Evolutionary conservation across 495 filamentous ascomycete species (phyloP).

Genomic region (Penicillium daleae): DNA sequence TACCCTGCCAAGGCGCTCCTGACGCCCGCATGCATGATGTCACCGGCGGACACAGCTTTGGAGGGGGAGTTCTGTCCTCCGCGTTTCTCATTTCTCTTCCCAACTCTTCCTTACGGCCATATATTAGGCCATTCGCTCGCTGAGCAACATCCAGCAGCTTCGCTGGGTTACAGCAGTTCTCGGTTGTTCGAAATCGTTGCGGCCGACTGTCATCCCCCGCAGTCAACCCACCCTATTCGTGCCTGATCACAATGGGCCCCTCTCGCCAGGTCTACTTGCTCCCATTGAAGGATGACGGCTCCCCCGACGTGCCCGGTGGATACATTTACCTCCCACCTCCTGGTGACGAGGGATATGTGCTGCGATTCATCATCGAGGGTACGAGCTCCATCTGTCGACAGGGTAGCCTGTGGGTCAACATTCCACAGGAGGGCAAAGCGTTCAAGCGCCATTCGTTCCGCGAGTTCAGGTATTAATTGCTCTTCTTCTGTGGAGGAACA

Average conservation of each 20-base stretch:
- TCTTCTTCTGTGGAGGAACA: not conserved
- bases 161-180: conserved; percentile 9
- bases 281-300: conserved; percentile 87
- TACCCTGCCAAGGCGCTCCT: conserved; percentile 14
- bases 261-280: conserved; percentile 74
- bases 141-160: conserved; percentile 11
- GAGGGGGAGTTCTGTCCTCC: conserved; percentile 13
- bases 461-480: conserved; percentile 74
- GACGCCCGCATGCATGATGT: conserved; percentile 24
- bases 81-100: conserved; percentile 9
- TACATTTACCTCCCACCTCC: conserved; percentile 91
- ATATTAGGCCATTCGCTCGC: conserved; percentile 21
- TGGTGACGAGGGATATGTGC: conserved; percentile 66
- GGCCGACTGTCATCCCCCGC: not conserved
- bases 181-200: not conserved
- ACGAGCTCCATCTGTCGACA: conserved; percentile 93
- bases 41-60: conserved; percentile 12
- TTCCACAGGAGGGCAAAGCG: conserved; percentile 71
- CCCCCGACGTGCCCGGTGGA: conserved; percentile 83
- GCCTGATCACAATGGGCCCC: conserved; percentile 32
- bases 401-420: conserved; percentile 94
- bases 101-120: conserved; percentile 10
- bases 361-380: conserved; percentile 94
- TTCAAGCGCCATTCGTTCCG: conserved; percentile 80
- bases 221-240: not conserved